These are phyloP conservation scores for Candida odintsovae DNA, from an alignment of 805 yeast species.

Conservation along the genomic window DNA sequence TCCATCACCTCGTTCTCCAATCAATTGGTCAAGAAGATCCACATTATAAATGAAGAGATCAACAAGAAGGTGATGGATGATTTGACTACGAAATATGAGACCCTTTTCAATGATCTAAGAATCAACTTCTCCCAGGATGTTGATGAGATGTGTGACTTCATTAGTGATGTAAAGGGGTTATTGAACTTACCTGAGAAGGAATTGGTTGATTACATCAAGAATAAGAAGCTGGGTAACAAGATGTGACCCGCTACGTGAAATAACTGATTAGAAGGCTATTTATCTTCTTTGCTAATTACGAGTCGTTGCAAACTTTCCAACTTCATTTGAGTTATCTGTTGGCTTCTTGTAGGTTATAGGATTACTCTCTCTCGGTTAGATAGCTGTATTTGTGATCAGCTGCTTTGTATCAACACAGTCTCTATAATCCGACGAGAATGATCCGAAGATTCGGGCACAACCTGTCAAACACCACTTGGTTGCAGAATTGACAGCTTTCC, in stretches of 20 bases:
- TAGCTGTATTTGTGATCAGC: no score
- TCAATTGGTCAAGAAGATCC: constrained; percentile 29
- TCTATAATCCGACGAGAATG: no score
- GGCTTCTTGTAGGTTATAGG: no score
- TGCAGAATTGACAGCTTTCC: no score
- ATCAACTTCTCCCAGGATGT: constrained; percentile 30
- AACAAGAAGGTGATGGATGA: constrained; percentile 29
- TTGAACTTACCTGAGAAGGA: constrained; percentile 31
- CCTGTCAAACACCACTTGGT: no score
- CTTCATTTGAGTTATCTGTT: no score
- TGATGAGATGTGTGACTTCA: constrained; percentile 29
- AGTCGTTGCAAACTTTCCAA: no score
- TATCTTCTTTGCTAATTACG: no score
- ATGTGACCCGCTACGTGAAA: background rate
- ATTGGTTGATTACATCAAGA: constrained; percentile 24
- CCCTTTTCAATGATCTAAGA: constrained; percentile 27
- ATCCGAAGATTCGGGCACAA: no score
- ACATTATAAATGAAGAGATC: constrained; percentile 31
- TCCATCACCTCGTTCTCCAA: constrained; percentile 30
- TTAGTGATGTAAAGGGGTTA: constrained; percentile 30
- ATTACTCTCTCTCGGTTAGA: no score
- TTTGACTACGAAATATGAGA: constrained; percentile 30
- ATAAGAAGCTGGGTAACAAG: constrained; percentile 15
- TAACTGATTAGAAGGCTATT: no score
- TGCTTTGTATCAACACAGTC: no score